Base-by-base conservation (phyloP, 176 grass and related monocot genomes). In the Carex scoparia region DNA sequence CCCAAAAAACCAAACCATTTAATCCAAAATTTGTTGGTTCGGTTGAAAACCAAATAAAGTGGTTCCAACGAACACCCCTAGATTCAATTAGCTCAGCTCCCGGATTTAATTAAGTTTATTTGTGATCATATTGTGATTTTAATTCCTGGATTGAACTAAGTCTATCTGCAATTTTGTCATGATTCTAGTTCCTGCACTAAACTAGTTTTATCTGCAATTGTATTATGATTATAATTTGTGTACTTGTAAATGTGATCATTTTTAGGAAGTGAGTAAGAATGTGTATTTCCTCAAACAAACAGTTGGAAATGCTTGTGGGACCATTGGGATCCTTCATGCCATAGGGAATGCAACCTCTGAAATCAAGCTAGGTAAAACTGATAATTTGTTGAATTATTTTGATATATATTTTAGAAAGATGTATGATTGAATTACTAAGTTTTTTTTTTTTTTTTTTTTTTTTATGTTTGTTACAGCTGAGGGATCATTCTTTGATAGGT, bases 241-340 rank as follows among this genome's bases (percentile, higher is more conserved):
- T 51, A 18, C 71, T 55, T 23, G 23, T 23, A 31, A 31, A 54
- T 76, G 19, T 76, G 72, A 32, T 28, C 48, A 31, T 55, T 67
- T 71, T n/a, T 84, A 97, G 92, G 91, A 91, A 65, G 69, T 28
- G 28, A 94, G 64, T 85, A 89, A 90, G 49, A 93, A 91, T 1
- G 91, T 98, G 65, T 94, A 94, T 72, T 98, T 94, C 72, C 84
- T 92, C 19, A 98, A 94, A 53, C 95, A 98, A 92, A 98, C 92
- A 38, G 35, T 98, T 69, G 89, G 84, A 31, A 98, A 98, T 71
- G 95, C 95, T 62, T 98, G 95, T 80, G 95, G 95, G 81, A 98
- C 95, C 81, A 85, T 98, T 83, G 95, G 95, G 70, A 84, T 98
- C 85, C 92, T 98, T 89, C 92, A 98, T 98, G 91, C 95, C 57